A percentile compares a stretch with the other conserved stretches of the same genome.
phyloP scores from a whole-genome alignment of 2,329 filamentous ascomycete species.

The Xylaria sp. region DNA sequence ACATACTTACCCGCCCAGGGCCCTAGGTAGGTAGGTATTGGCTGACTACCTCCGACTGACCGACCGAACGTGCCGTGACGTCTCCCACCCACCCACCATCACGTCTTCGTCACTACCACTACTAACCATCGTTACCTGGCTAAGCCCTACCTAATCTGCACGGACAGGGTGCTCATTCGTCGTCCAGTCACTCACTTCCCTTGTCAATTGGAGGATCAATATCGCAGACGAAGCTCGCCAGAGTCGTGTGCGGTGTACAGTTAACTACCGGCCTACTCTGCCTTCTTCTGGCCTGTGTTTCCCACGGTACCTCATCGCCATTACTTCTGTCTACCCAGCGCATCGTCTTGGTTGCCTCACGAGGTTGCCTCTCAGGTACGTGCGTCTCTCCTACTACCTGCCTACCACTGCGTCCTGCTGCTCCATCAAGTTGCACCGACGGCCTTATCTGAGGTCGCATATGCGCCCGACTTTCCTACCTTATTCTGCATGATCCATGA shows the following conservation, averaged over 20 bases:
- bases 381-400: slow-evolving; percentile 21
- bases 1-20: background rate
- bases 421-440: slow-evolving; percentile 25
- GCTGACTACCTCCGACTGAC: slow-evolving; percentile 8
- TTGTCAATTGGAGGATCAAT: slow-evolving; percentile 28
- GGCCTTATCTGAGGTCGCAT: slow-evolving; percentile 37
- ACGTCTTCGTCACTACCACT: slow-evolving; percentile 9
- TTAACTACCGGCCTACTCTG: background rate
- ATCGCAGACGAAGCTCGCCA: slow-evolving; percentile 24
- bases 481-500: slow-evolving; percentile 38
- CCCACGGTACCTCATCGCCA: slow-evolving; percentile 30
- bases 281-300: slow-evolving; percentile 26
- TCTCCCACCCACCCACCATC: slow-evolving; percentile 17
- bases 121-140: slow-evolving; percentile 27
- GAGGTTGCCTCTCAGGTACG: slow-evolving; percentile 31
- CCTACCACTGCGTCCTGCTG: background rate
- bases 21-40: background rate
- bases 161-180: slow-evolving; percentile 32
- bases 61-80: slow-evolving; percentile 1
- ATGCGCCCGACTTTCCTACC: slow-evolving; percentile 34
- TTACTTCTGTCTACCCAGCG: slow-evolving; percentile 9
- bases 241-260: slow-evolving; percentile 14
- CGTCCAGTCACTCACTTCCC: slow-evolving; percentile 20
- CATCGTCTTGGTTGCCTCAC: slow-evolving; percentile 23
- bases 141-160: slow-evolving; percentile 26